Percentiles rank a stretch among this genome's conserved stretches.
phyloP scores from a whole-genome alignment of 1,284 basidiomycete genomes.

The Cryptococcus floricola region DNA sequence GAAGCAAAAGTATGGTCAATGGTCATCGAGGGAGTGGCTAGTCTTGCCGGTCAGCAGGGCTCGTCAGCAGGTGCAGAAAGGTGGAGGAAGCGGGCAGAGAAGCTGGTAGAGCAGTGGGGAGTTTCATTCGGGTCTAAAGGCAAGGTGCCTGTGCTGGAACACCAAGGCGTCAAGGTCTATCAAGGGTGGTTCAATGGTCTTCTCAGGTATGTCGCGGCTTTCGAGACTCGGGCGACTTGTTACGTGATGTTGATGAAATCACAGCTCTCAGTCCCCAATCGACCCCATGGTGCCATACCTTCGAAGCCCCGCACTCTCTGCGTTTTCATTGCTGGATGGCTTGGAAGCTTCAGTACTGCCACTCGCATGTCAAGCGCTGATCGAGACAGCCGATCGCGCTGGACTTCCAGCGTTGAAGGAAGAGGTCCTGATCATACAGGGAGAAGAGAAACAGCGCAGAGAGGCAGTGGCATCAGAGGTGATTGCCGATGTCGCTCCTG shows the following conservation, averaged over 20 bases:
- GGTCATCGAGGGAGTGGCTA: slow-evolving; percentile 38
- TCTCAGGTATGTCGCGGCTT: slow-evolving; percentile 26
- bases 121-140: slow-evolving; percentile 6
- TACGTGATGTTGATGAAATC: neutral
- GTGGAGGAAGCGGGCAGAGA: slow-evolving; percentile 24
- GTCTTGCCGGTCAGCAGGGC: slow-evolving; percentile 15
- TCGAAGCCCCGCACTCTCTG: slow-evolving; percentile 11
- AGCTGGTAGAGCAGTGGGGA: slow-evolving; percentile 36
- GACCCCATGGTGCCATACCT: slow-evolving; percentile 34
- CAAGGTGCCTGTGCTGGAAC: slow-evolving; percentile 13
- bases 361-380: slow-evolving; percentile 27
- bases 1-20: slow-evolving; percentile 42
- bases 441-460: slow-evolving; percentile 25
- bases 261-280: slow-evolving; percentile 29
- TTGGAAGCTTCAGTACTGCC: slow-evolving; percentile 28
- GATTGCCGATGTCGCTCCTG: slow-evolving; percentile 36
- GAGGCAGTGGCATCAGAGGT: slow-evolving; percentile 24
- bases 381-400: slow-evolving; percentile 18
- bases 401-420: slow-evolving; percentile 16
- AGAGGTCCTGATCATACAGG: slow-evolving; percentile 23
- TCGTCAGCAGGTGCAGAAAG: neutral
- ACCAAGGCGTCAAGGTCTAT: slow-evolving; percentile 44
- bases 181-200: slow-evolving; percentile 42
- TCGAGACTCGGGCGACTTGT: slow-evolving; percentile 1
- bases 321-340: slow-evolving; percentile 19